Evolutionary conservation across 805 yeast species (phyloP).

Genomic region (Nakazawaea laoshanensis): DNA sequence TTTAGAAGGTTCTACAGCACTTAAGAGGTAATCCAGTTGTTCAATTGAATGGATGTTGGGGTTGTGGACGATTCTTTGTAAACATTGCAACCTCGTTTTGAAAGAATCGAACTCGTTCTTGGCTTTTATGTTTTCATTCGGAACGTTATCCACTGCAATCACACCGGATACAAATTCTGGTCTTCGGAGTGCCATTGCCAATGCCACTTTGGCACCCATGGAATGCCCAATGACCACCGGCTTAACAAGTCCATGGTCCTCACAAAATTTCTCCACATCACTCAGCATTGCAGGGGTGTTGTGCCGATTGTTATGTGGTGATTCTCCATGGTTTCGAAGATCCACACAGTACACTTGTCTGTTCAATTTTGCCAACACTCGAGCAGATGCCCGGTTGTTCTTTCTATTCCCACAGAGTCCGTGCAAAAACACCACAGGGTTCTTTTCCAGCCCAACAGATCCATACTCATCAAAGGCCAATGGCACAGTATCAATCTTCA

Average conservation of each 20-base stretch:
- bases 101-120: constrained; percentile 21
- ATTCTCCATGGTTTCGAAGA: constrained; percentile 82
- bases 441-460: constrained; percentile 13
- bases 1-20: constrained; percentile 49
- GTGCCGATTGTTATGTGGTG: constrained; percentile 66
- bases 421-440: constrained; percentile 74
- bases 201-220: constrained; percentile 91
- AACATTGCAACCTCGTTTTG: constrained; percentile 10
- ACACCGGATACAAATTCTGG: constrained; percentile 52
- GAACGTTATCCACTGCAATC: constrained; percentile 80
- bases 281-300: constrained; percentile 72
- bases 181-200: constrained; percentile 67
- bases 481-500: constrained; percentile 10
- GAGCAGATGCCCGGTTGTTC: constrained; percentile 72
- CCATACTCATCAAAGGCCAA: constrained; percentile 10
- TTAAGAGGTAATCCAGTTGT: constrained; percentile 37
- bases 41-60: constrained; percentile 26
- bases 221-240: constrained; percentile 66
- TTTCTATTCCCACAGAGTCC: constrained; percentile 80
- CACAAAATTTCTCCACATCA: constrained; percentile 68
- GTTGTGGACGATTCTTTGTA: not conserved
- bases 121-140: constrained; percentile 26
- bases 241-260: constrained; percentile 24
- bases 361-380: constrained; percentile 37
- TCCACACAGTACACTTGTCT: constrained; percentile 63